Evolutionary conservation across 352 stramenopile genomes (phyloP).

Genomic region (Peronospora tabacina): DNA sequence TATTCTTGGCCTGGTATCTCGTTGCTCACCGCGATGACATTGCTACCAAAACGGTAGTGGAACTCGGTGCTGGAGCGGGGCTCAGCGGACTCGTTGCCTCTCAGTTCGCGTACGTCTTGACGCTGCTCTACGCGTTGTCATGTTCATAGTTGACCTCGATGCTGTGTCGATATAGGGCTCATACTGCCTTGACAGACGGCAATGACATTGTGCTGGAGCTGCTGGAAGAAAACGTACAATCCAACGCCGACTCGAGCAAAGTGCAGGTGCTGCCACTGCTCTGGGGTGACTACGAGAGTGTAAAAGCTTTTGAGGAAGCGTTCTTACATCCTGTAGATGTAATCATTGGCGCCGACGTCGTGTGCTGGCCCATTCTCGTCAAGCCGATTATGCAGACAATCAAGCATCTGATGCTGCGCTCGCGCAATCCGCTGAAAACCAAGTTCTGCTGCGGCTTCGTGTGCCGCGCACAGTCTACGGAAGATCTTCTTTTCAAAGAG

Average conservation of each 20-base stretch:
- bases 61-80: constrained; percentile 44
- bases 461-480: constrained; percentile 42
- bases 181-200: constrained; percentile 56
- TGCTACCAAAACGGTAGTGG: constrained; percentile 40
- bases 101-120: constrained; percentile 41
- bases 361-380: constrained; percentile 64
- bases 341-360: constrained; percentile 58
- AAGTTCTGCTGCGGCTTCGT: constrained; percentile 63
- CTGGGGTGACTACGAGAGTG: constrained; percentile 44
- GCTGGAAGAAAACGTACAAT: constrained; percentile 36
- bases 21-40: constrained; percentile 29
- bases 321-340: constrained; percentile 48
- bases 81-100: constrained; percentile 54
- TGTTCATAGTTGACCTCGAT: constrained; percentile 8
- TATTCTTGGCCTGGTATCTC: constrained; percentile 48
- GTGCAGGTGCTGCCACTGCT: constrained; percentile 35
- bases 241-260: constrained; percentile 27
- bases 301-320: constrained; percentile 33
- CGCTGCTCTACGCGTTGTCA: background rate
- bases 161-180: constrained; percentile 22
- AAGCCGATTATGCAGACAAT: constrained; percentile 67
- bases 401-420: constrained; percentile 46
- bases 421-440: constrained; percentile 25
- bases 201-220: constrained; percentile 66
- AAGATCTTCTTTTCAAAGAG: constrained; percentile 48